Percentiles rank a stretch among this genome's conserved stretches.
These are phyloP conservation scores for Oryza glaberrima DNA, from an alignment of 176 grass and related monocot species.

Conservation along the genomic window DNA sequence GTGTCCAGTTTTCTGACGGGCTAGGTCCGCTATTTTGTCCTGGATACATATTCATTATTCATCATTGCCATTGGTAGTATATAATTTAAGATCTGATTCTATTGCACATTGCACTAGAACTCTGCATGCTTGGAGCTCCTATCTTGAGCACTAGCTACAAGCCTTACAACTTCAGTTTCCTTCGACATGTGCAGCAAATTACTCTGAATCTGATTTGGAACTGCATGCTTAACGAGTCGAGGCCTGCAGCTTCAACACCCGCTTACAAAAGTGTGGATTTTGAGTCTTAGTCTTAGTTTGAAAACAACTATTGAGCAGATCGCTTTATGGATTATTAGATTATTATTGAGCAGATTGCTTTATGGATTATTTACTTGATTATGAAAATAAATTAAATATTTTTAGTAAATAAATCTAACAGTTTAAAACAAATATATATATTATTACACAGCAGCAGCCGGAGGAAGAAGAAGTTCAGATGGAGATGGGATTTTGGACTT, in stretches of 20 bases:
- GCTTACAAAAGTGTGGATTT: too few species aligned
- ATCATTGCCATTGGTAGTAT: background rate
- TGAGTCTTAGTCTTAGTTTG: too few species aligned
- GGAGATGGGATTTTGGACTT: too few species aligned
- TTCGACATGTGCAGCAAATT: background rate
- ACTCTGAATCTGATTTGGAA: background rate
- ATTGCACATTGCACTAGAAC: background rate
- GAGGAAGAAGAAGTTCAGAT: too few species aligned
- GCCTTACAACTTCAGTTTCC: background rate
- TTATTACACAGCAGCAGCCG: too few species aligned
- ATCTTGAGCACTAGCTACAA: background rate
- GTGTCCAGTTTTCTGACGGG: slow-evolving; percentile 36
- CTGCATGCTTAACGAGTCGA: background rate
- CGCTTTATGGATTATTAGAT: too few species aligned
- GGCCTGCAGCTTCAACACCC: background rate
- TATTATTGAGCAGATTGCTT: too few species aligned
- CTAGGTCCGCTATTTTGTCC: background rate
- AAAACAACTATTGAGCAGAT: too few species aligned
- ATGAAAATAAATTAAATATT: too few species aligned
- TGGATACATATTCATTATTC: background rate
- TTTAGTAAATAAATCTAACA: too few species aligned
- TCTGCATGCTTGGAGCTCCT: background rate
- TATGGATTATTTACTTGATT: too few species aligned
- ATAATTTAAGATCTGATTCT: background rate
- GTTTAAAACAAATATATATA: too few species aligned